phyloP scores from a whole-genome alignment of 805 yeast genomes.

The Pichia scutulata region DNA sequence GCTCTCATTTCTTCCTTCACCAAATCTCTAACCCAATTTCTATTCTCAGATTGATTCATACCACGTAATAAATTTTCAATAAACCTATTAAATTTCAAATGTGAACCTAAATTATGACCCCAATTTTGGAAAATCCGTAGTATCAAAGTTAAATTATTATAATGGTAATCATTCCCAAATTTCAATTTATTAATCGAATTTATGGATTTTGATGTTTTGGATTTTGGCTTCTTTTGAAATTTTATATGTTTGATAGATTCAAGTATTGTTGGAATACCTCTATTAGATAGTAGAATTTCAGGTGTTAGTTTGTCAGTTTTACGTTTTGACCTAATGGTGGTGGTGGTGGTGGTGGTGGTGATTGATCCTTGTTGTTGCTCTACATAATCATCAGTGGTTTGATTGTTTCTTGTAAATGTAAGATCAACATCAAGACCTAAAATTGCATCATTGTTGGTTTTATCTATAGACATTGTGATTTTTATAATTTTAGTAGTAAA shows the following conservation, averaged over 20 bases:
- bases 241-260: slow-evolving; percentile 29
- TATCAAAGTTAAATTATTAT: slow-evolving; percentile 40
- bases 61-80: slow-evolving; percentile 43
- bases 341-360: neutral
- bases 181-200: slow-evolving; percentile 11
- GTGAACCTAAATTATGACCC: slow-evolving; percentile 74
- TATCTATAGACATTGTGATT: slow-evolving; percentile 6
- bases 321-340: slow-evolving; percentile 17
- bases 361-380: neutral
- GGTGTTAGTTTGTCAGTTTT: slow-evolving; percentile 42
- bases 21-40: slow-evolving; percentile 33
- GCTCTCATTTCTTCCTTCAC: slow-evolving; percentile 31
- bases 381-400: neutral
- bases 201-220: slow-evolving; percentile 13
- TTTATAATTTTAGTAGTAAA: no score
- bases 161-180: slow-evolving; percentile 35
- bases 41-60: slow-evolving; percentile 36
- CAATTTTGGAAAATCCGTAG: slow-evolving; percentile 58
- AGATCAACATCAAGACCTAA: slow-evolving; percentile 20
- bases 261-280: slow-evolving; percentile 53
- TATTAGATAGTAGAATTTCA: slow-evolving; percentile 39
- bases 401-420: neutral
- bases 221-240: slow-evolving; percentile 19
- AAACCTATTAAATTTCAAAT: slow-evolving; percentile 70
- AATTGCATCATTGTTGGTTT: slow-evolving; percentile 23